A percentile compares a stretch with the other conserved stretches of the same genome.
Conservation (phyloP, 1,284 basidiomycete species). For the Ustilago sp. region DNA sequence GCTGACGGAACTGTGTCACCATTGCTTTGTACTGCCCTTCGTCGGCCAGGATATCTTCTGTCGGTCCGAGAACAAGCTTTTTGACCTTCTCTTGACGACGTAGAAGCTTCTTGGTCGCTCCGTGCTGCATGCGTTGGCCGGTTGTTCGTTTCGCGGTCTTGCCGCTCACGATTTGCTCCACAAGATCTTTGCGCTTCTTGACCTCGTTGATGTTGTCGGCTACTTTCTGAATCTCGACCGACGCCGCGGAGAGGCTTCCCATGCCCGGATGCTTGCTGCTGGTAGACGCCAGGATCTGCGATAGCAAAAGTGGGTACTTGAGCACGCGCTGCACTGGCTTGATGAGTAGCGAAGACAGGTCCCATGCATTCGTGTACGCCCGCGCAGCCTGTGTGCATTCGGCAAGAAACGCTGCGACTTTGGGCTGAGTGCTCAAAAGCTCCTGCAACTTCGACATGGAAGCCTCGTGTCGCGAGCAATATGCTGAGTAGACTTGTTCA, state of each 20-base stretch:
- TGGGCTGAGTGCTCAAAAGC: constrained; percentile 56
- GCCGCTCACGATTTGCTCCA: constrained; percentile 62
- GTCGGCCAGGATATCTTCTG: constrained; percentile 42
- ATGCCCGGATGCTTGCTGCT: constrained; percentile 81
- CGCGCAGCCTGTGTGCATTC: constrained; percentile 69
- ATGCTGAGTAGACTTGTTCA: constrained; percentile 82
- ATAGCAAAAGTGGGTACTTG: constrained; percentile 88
- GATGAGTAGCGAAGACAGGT: constrained; percentile 89
- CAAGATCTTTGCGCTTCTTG: constrained; percentile 82
- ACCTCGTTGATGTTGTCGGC: constrained; percentile 88
- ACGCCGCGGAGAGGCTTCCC: constrained; percentile 76
- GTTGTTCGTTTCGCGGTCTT: constrained; percentile 37
- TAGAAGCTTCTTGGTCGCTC: constrained; percentile 52
- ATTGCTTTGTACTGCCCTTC: constrained; percentile 49
- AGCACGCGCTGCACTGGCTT: constrained; percentile 71
- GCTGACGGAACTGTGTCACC: constrained; percentile 38
- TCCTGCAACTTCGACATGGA: constrained; percentile 76
- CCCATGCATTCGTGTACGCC: constrained; percentile 82
- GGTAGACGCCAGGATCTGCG: constrained; percentile 77
- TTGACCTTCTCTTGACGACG: constrained; percentile 57
- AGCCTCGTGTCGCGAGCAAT: constrained; percentile 85
- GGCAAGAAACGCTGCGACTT: constrained; percentile 63
- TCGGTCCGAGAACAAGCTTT: constrained; percentile 32
- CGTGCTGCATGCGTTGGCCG: constrained; percentile 48
- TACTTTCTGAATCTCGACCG: constrained; percentile 79